Evolutionary conservation across 1,139 yeast species (phyloP).

Genomic region (Kodamaea sp.): DNA sequence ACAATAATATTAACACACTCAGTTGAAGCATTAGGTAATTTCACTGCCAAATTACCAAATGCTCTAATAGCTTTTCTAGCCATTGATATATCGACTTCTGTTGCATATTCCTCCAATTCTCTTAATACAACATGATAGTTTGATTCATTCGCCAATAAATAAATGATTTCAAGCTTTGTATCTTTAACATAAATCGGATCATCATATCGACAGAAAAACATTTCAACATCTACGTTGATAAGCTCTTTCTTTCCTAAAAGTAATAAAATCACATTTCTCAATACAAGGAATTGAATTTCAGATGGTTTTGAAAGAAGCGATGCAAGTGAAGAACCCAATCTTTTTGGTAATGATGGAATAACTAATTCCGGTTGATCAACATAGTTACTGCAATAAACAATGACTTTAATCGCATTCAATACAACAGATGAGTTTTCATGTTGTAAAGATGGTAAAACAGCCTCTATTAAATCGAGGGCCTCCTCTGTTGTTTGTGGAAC

Average conservation of each 20-base stretch:
- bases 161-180: constrained; percentile 84
- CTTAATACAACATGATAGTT: constrained; percentile 62
- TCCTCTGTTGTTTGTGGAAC: constrained; percentile 68
- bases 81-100: constrained; percentile 81
- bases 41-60: constrained; percentile 83
- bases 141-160: constrained; percentile 63
- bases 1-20: constrained; percentile 62
- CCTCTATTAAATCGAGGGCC: constrained; percentile 64
- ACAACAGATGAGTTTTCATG: constrained; percentile 84
- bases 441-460: constrained; percentile 68
- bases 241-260: constrained; percentile 65
- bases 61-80: constrained; percentile 86
- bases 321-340: constrained; percentile 69
- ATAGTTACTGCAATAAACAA: constrained; percentile 72
- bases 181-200: constrained; percentile 89
- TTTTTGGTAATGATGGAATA: constrained; percentile 50
- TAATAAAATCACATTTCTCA: constrained; percentile 75
- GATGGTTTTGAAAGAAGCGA: constrained; percentile 73
- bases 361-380: constrained; percentile 43
- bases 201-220: constrained; percentile 77
- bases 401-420: constrained; percentile 67
- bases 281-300: constrained; percentile 78
- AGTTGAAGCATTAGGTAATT: constrained; percentile 52
- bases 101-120: constrained; percentile 82
- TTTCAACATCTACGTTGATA: constrained; percentile 62